Base-by-base conservation (phyloP, 1,284 basidiomycete species). In the Cutaneotrichosporon cutaneum region DNA sequence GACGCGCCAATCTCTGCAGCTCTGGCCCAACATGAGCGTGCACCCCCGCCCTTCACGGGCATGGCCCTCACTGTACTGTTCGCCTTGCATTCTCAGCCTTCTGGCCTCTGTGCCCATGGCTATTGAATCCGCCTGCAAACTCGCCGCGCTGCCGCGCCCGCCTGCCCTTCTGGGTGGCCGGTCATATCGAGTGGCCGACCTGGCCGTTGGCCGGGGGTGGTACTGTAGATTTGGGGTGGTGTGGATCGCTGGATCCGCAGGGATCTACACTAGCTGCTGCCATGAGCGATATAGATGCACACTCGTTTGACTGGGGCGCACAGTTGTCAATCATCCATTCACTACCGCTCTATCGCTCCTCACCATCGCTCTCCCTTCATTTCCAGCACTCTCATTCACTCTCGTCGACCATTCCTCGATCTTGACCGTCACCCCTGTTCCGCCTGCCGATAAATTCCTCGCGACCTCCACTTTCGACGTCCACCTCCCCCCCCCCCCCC, bases 391-490 rank as follows among this genome's bases (percentile, higher is more conserved):
- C 22, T 47, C 24, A 47, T 9, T 47, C 45, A 26, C 11, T 9
- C 22, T 13, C 45, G 13, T 26, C 24, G 11, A 22, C 11, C 24
- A 24, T 24, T 47, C 22, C 44, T 22, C 22, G 10, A 47, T 10
- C 45, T 47, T 10, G 22, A 45, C 44, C 24, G 24, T 14, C 44
- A 22, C 22, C 45, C 45, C 24, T 11, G 22, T 24, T 26, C 4
- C 13, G 22, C 45, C 26, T 16, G 14, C 26, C 26, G 39, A 48
- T 44, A n/a, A 30, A n/a, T 42, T 42, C 39, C 39, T 33, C n/a
- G 8, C 27, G 33, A 54, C 59, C 54, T 50, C 59, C 59, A 47
- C 45, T 27, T 58, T 50, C 27, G 24, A 30, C 26, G 56, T 58
- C 56, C 56, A 58, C 56, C 24, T n/a, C 21, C 44, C 9, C 36